Base-by-base conservation (phyloP, 257 asterid genomes). In the Capsicum rhomboideum region DNA sequence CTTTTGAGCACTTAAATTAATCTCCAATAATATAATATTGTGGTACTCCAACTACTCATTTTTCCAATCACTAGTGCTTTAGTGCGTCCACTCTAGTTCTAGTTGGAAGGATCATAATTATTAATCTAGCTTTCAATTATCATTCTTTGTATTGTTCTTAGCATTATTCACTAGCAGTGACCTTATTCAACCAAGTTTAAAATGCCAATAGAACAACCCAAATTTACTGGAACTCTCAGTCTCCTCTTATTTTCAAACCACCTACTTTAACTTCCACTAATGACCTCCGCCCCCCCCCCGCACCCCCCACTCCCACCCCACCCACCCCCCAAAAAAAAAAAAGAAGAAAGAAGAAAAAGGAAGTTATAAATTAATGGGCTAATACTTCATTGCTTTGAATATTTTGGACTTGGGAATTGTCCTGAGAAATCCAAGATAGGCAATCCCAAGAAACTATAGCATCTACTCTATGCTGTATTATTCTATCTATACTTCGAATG, bases 361-460 rank as follows among this genome's bases (percentile, higher is more conserved):
- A 34, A 16, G 11, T 29, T 46, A 66, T 66, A 66, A 66, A 34
- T 2, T 34, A 34, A 66, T 66, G 49, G 14, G 26, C 4, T 75
- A 26, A 77, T n/a, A n/a, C n/a, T 77, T 77, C 58, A 50, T 84
- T 79, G 54, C 8, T 50, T 49, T 67, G 52, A 26, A 52, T 18
- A 14, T 52, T 26, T 40, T 14, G 23, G 11, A 40, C 17, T 82
- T 72, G 44, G 29, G 2, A 58, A 71, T 78, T 52, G 58, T 58
- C 34, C 28, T 82, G 18, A 31, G 68, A 61, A n/a, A 58, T 71
- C 67, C 68, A 29, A 58, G 31, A 69, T 29, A n/a, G 58, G 42
- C 6, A 58, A 82, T 85, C 85, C 85, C 87, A 74, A 85, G 83
- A 61, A 58, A 16, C 34, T 61, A 21, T 34, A 34, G 6, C 23